Conservation (phyloP, 306 rosid species). For the Quercus engelmannii region DNA sequence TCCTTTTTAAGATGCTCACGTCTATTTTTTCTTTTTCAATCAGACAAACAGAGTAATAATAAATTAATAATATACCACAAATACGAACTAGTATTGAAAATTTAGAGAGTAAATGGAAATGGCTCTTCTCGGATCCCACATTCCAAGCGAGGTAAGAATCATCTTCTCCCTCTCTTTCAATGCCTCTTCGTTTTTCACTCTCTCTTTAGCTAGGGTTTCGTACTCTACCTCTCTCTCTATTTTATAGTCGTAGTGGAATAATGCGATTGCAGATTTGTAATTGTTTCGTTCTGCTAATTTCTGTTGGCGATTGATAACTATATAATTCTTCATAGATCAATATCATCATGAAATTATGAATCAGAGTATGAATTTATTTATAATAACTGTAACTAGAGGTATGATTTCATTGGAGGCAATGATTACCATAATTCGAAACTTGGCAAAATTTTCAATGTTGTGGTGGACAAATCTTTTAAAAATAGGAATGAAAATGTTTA, state of each 20-base stretch:
- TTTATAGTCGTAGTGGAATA: not conserved
- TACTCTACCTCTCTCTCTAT: not conserved
- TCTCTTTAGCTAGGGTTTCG: slow-evolving; percentile 21
- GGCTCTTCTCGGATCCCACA: slow-evolving; percentile 73
- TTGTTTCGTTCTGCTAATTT: not conserved
- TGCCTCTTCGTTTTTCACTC: not conserved
- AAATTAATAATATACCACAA: no score
- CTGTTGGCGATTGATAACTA: not conserved
- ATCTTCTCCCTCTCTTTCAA: slow-evolving; percentile 11
- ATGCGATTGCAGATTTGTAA: not conserved
- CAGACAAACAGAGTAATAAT: not conserved
- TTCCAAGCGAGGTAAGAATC: slow-evolving; percentile 58
- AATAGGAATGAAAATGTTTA: no score
- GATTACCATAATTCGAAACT: no score
- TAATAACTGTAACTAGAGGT: no score
- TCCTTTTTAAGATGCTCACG: not conserved
- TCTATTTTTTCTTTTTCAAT: not conserved
- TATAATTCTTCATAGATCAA: not conserved
- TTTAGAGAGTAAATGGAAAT: slow-evolving; percentile 19
- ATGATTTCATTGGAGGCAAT: no score
- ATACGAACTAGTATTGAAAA: not conserved
- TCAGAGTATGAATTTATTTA: no score
- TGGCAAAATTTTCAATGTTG: no score
- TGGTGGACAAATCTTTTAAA: no score
- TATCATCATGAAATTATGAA: no score